These are phyloP conservation scores for Dendrobium nobile DNA, from an alignment of 106 monocot genomes.

Conservation along the genomic window DNA sequence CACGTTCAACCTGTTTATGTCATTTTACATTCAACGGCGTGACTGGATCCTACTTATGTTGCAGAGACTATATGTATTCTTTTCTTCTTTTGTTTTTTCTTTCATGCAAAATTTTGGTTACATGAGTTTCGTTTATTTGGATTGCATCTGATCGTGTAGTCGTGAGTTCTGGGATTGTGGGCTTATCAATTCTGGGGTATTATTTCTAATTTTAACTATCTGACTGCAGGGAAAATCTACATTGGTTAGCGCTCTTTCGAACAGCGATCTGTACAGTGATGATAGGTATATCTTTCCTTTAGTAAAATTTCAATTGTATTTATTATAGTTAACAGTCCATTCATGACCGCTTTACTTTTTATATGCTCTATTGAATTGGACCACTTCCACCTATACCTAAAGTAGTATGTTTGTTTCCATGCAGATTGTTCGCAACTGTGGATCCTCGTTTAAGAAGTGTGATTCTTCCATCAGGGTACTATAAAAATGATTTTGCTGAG, in stretches of 20 bases:
- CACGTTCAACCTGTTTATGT: too few species aligned
- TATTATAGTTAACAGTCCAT: not conserved
- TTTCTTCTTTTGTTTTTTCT: not conserved
- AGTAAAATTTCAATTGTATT: not conserved
- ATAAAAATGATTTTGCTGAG: not conserved
- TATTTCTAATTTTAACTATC: conserved; percentile 6
- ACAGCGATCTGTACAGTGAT: conserved; percentile 76
- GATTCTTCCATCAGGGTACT: conserved; percentile 95
- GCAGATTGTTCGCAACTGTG: conserved; percentile 94
- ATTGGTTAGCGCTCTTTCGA: conserved; percentile 85
- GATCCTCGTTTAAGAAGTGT: conserved; percentile 97
- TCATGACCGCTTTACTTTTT: not conserved
- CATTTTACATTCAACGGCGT: too few species aligned
- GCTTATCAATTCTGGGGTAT: not conserved
- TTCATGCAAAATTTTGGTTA: not conserved
- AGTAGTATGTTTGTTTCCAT: not conserved
- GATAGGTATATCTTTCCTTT: conserved; percentile 37
- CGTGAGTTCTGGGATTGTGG: not conserved
- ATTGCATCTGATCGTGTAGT: not conserved
- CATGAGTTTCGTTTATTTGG: not conserved
- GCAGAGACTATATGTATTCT: not conserved
- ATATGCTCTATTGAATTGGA: too few species aligned
- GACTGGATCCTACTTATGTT: too few species aligned
- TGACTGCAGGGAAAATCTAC: conserved; percentile 87
- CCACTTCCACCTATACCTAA: too few species aligned